Conservation (phyloP, 345 rosid genomes). For the Hirschfeldia incana region DNA sequence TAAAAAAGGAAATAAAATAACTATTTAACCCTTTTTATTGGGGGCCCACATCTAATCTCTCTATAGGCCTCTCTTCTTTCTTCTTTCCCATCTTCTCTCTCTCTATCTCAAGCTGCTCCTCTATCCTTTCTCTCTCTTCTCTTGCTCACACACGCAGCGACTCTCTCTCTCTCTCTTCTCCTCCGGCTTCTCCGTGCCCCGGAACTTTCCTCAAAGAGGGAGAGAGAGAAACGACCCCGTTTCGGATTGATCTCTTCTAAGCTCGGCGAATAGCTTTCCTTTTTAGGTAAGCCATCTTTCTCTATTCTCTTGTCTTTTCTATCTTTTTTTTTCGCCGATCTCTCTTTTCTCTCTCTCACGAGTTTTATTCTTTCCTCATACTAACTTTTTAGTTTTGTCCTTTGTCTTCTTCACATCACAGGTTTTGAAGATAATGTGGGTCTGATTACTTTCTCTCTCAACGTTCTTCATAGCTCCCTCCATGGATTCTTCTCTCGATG, state of each 20-base stretch:
- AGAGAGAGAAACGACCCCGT: slow-evolving; percentile 1
- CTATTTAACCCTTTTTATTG: background rate
- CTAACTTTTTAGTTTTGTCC: background rate
- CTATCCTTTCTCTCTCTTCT: background rate
- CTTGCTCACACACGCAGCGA: slow-evolving; percentile 2
- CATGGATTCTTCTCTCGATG: slow-evolving; percentile 40
- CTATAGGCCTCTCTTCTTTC: slow-evolving; percentile 11
- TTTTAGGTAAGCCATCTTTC: slow-evolving; percentile 27
- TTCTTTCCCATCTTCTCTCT: background rate
- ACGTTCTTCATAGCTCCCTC: background rate
- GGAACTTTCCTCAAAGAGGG: slow-evolving; percentile 23
- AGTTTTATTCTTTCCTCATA: background rate
- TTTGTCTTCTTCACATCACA: slow-evolving; percentile 15
- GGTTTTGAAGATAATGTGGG: slow-evolving; percentile 32
- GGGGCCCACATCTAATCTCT: background rate
- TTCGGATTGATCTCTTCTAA: slow-evolving; percentile 10
- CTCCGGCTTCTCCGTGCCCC: slow-evolving; percentile 24
- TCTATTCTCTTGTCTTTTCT: slow-evolving; percentile 1
- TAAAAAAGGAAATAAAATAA: background rate
- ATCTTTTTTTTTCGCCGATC: slow-evolving; percentile 28
- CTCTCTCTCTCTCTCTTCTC: slow-evolving; percentile 9
- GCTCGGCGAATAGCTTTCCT: slow-evolving; percentile 13
- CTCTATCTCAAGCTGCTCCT: background rate
- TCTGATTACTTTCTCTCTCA: slow-evolving; percentile 27
- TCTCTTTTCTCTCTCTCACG: slow-evolving; percentile 19